Evolutionary conservation across 2,329 filamentous ascomycete genomes (phyloP).

Genomic region (Microcera coccophila): DNA sequence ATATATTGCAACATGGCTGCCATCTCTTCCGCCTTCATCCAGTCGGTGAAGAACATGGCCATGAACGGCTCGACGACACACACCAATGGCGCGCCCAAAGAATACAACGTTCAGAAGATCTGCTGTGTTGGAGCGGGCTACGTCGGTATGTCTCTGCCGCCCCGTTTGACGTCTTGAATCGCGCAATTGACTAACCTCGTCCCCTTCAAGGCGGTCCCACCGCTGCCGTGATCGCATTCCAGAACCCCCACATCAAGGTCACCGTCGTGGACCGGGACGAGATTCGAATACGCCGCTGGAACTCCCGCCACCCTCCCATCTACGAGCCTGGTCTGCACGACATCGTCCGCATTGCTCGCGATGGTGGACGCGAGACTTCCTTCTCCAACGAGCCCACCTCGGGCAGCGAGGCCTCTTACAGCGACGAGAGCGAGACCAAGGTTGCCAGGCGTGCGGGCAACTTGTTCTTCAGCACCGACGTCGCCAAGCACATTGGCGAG

Average conservation of each 20-base stretch:
- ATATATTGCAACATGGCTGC: not conserved
- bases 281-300: constrained; percentile 66
- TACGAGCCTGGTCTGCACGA: constrained; percentile 69
- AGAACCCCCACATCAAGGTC: constrained; percentile 67
- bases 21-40: constrained; percentile 14
- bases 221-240: constrained; percentile 67
- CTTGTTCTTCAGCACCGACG: constrained; percentile 69
- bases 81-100: constrained; percentile 28
- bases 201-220: constrained; percentile 65
- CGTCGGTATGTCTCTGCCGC: constrained; percentile 56
- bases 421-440: constrained; percentile 30
- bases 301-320: constrained; percentile 68
- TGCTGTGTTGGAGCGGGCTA: constrained; percentile 75
- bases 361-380: constrained; percentile 47
- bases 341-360: constrained; percentile 62
- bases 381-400: constrained; percentile 37
- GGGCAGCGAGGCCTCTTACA: constrained; percentile 30
- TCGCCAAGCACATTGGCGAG: constrained; percentile 56
- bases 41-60: constrained; percentile 30
- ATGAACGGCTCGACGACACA: constrained; percentile 31
- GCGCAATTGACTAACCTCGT: not conserved
- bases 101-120: constrained; percentile 51
- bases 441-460: constrained; percentile 55
- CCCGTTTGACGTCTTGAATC: not conserved
- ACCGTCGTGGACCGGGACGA: constrained; percentile 71